These are phyloP conservation scores for Colletotrichum sp. DNA, from an alignment of 2,329 filamentous ascomycete species.

Conservation along the genomic window DNA sequence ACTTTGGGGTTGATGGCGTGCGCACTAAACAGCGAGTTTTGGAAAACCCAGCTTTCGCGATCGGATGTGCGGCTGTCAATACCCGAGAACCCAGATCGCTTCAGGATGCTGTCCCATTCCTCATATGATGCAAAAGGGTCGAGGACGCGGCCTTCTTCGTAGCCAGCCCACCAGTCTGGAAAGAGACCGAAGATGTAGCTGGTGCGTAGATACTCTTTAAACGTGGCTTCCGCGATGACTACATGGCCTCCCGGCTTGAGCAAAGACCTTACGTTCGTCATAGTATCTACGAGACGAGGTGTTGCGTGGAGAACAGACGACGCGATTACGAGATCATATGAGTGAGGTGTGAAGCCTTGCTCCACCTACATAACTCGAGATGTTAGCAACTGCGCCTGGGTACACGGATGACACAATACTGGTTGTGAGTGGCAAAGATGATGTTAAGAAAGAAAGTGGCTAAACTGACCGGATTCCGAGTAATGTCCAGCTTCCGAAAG, in stretches of 20 bases:
- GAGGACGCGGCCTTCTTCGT: slow-evolving; percentile 23
- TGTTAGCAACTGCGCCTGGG: not conserved
- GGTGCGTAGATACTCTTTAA: slow-evolving; percentile 20
- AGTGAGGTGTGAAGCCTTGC: slow-evolving; percentile 30
- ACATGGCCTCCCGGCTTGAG: slow-evolving; percentile 35
- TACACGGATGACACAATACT: not conserved
- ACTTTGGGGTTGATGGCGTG: not conserved
- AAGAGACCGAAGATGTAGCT: slow-evolving; percentile 26
- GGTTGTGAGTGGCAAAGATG: not conserved
- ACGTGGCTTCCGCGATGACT: not conserved
- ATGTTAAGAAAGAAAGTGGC: not conserved
- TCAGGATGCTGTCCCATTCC: slow-evolving; percentile 31
- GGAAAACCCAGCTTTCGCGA: not conserved
- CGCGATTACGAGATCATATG: slow-evolving; percentile 34
- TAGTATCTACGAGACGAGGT: slow-evolving; percentile 22
- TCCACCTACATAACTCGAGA: not conserved
- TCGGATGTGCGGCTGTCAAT: not conserved
- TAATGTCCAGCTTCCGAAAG: slow-evolving; percentile 32
- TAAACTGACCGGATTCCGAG: slow-evolving; percentile 24
- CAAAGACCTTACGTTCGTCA: slow-evolving; percentile 27
- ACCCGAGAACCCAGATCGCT: slow-evolving; percentile 26
- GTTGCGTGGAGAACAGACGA: slow-evolving; percentile 34
- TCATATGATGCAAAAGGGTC: slow-evolving; percentile 26
- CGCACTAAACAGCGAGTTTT: not conserved
- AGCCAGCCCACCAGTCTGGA: slow-evolving; percentile 32